phyloP scores from a whole-genome alignment of 192 early-diverging fungal genomes.

The Umbelopsis ramanniana region DNA sequence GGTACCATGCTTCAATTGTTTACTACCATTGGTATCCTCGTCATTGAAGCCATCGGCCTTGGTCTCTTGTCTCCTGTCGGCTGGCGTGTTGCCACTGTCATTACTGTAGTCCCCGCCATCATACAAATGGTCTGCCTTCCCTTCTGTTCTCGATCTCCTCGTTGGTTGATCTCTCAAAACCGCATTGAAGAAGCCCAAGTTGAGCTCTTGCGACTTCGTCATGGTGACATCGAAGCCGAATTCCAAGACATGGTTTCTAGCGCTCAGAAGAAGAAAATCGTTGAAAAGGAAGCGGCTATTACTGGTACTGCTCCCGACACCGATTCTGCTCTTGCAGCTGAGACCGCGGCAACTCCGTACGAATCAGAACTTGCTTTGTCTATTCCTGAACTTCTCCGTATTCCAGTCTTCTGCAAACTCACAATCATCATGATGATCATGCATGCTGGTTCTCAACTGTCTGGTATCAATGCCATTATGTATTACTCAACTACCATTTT shows the following conservation, averaged over 20 bases:
- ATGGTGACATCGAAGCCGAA: conserved; percentile 63
- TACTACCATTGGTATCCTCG: conserved; percentile 62
- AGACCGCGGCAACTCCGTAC: conserved; percentile 23
- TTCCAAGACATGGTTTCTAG: conserved; percentile 52
- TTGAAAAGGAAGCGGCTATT: conserved; percentile 24
- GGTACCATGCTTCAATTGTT: conserved; percentile 60
- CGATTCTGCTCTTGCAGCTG: not conserved
- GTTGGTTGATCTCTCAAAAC: conserved; percentile 64
- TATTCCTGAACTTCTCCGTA: conserved; percentile 39
- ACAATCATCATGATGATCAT: conserved; percentile 61
- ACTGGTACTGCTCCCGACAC: not conserved
- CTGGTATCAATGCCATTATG: conserved; percentile 71
- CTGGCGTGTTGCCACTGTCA: conserved; percentile 56
- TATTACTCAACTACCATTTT: conserved; percentile 74
- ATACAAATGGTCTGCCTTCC: conserved; percentile 64
- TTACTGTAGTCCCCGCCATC: conserved; percentile 51
- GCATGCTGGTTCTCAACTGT: conserved; percentile 61
- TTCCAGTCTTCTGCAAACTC: conserved; percentile 40
- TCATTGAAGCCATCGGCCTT: conserved; percentile 49
- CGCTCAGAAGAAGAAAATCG: conserved; percentile 17
- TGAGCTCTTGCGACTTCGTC: conserved; percentile 62
- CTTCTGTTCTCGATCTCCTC: conserved; percentile 69
- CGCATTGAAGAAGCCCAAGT: conserved; percentile 63
- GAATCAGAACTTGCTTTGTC: conserved; percentile 32
- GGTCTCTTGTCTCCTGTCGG: conserved; percentile 41